Evolutionary conservation across 108 stramenopile genomes (phyloP).

Genomic region (Stephanodiscus minutulus): DNA sequence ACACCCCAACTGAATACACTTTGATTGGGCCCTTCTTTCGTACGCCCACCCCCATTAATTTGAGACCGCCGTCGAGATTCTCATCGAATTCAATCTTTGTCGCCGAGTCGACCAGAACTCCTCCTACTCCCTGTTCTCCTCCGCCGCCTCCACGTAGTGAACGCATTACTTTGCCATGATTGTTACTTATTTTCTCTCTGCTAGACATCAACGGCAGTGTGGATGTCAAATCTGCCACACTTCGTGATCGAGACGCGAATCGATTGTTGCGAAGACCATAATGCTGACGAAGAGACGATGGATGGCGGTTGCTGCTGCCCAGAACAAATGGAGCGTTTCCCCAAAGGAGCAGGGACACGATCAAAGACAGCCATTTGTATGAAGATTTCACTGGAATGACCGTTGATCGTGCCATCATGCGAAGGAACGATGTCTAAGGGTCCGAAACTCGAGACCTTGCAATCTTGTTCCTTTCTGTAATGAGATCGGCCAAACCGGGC

Average conservation of each 20-base stretch:
- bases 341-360: neutral
- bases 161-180: neutral
- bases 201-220: conserved; percentile 10
- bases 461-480: no score
- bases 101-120: conserved; percentile 57
- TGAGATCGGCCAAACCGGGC: no score
- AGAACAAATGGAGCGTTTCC: neutral
- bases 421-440: neutral
- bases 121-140: neutral
- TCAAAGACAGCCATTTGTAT: neutral
- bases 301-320: conserved; percentile 2
- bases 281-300: conserved; percentile 4
- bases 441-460: no score
- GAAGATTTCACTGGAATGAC: neutral
- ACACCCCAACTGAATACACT: conserved; percentile 82
- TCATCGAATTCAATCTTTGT: conserved; percentile 66
- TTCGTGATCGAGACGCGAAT: conserved; percentile 16
- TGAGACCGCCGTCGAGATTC: conserved; percentile 34
- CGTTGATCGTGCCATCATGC: conserved; percentile 1
- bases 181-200: neutral
- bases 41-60: conserved; percentile 73
- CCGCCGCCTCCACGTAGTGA: neutral
- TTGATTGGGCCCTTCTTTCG: conserved; percentile 83
- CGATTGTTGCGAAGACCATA: conserved; percentile 2
- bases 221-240: conserved; percentile 13